Base-by-base conservation (phyloP, 345 rosid genomes). In the Moringa oleifera region DNA sequence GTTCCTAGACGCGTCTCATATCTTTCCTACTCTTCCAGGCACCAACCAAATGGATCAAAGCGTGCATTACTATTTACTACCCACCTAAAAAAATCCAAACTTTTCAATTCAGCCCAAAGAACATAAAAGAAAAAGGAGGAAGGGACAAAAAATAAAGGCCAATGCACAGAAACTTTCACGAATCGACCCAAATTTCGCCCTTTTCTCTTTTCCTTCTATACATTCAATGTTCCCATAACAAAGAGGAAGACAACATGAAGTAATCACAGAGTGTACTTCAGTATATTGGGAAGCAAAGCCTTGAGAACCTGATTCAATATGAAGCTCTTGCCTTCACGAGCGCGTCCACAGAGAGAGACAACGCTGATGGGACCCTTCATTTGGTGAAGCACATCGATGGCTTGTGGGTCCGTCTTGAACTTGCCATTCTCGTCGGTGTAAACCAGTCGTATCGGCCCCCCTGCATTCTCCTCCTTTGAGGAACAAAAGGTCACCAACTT, bases 341-440 rank as follows among this genome's bases (percentile, higher is more conserved):
- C 62, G 19, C 41, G 73, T 20, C 83, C 80, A 36, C 71, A 76
- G 23, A 79, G 67, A 49, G 80, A 76, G 54, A 76, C 70, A 56
- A 76, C 78, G 37, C 66, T 73, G 24, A 79, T 62, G 61, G 80
- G 78, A 45, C 76, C 78, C 53, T 68, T 70, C 10, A 79, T 71
- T 53, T 68, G 75, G 55, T 71, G 75, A 37, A 79, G 80, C 55
- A 73, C 69, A 31, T 59, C 69, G 18, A 73, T 70, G 55, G 83
- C 74, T 72, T 73, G 78, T 0, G 76, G 76, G 70, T 76, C 77
- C 52, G 75, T 76, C 54, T 73, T 73, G 53, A 76, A 62, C 71
- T 69, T 70, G 36, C 76, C 76, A 53, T 62, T 62, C 64, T 79
- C 83, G 57, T 79, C 83, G 17, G 63, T 51, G 59, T 76, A 79